phyloP scores from a whole-genome alignment of 2,329 filamentous ascomycete species.

The Aureobasidium sp. region DNA sequence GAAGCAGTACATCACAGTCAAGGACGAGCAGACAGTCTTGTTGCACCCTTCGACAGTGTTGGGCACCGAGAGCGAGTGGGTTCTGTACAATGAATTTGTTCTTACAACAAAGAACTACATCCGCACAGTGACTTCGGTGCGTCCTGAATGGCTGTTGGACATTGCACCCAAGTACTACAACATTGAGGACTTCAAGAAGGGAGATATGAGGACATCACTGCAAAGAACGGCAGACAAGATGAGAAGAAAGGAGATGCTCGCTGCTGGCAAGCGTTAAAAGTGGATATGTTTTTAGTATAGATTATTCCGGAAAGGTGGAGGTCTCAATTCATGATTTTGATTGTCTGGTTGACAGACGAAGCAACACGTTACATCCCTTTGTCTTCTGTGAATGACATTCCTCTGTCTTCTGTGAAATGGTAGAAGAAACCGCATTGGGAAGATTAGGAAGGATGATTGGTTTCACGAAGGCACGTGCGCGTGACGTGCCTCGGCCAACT shows the following conservation, averaged over 20 bases:
- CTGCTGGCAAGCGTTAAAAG: conserved; percentile 6
- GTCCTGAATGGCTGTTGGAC: conserved; percentile 94
- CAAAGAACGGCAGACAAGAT: conserved; percentile 47
- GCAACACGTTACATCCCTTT: not conserved
- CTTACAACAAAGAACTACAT: conserved; percentile 98
- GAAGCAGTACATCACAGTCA: conserved; percentile 91
- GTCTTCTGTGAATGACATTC: not conserved
- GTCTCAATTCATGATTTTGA: not conserved
- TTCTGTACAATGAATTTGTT: conserved; percentile 97
- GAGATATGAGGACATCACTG: conserved; percentile 68
- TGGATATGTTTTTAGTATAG: not conserved
- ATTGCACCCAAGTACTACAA: conserved; percentile 94
- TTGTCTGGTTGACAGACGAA: not conserved
- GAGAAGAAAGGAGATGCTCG: conserved; percentile 21
- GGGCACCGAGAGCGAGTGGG: conserved; percentile 85
- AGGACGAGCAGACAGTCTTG: conserved; percentile 89
- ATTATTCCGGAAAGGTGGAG: not conserved
- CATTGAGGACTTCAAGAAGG: conserved; percentile 68
- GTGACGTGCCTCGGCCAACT: not conserved
- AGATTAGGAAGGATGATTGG: not conserved
- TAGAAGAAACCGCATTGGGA: not conserved
- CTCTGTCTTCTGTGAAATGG: not conserved
- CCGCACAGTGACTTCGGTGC: conserved; percentile 81
- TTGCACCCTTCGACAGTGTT: conserved; percentile 91
- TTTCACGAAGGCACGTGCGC: not conserved